Evolutionary conservation across 1,284 basidiomycete species (phyloP), one percentile per base, ranked within the genome.

Genomic region (Earliella scabrosa): DNA sequence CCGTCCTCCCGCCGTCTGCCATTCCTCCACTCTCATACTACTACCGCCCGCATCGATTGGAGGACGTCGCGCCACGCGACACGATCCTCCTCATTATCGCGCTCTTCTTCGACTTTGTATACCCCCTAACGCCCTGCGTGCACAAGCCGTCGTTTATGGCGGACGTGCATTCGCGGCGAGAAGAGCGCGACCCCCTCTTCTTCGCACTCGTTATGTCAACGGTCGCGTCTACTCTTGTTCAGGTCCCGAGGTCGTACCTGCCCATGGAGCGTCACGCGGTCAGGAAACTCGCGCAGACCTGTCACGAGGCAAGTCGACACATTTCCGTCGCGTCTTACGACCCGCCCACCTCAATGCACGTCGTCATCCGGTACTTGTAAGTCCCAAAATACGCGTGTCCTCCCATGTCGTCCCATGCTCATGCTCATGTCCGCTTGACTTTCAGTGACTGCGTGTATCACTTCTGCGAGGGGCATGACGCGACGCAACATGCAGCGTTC

Each of bases 51-150:
- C 83, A 84, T 65, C 77, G 87, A 49, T 75, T 93, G 39, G 88
- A 90, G 67, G 87, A 90, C 63, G 83, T 92, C 45, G 88, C 88
- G 11, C 86, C 87, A 23, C 80, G 88, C 50, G 88, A 92, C 61
- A 90, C 85, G 5, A 87, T 92, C 54, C 82, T 83, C 43, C 82
- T 90, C 58, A 89, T 94, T 63, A 87, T 94, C 60, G 82, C 87
- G 29, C 81, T 94, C 21, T 95, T 92, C 76, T 94, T 94, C 69
- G 92, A 94, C 71, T 94, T 92, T 68, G 88, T 94, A 43, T 93
- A 93, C 70, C 89, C 91, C 9, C 79, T 94, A 45, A 92, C 89
- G 8, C 93, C 92, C 5, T 90, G 88, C 71, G 76, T 92, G 47
- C 89, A 92, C 73, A 88, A 87, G 66, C 91, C 91, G 35, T 90